Evolutionary conservation across 805 yeast genomes (phyloP).

Genomic region (Lachancea dasiensis): DNA sequence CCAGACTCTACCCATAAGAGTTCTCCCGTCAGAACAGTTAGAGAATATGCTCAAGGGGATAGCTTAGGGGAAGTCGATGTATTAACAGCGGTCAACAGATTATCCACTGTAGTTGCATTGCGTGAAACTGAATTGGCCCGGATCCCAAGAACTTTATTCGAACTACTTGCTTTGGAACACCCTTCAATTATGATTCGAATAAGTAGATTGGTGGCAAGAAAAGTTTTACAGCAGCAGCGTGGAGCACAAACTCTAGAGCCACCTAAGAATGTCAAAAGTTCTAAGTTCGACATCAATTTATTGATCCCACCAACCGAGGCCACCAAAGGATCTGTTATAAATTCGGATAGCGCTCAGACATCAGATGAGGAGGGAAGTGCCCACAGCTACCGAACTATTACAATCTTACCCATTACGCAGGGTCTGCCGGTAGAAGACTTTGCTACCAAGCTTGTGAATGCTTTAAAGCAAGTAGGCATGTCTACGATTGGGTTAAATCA

Average conservation of each 20-base stretch:
- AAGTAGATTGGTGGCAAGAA: conserved; percentile 76
- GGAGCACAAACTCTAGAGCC: conserved; percentile 12
- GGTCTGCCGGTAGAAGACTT: conserved; percentile 87
- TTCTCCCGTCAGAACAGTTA: conserved; percentile 36
- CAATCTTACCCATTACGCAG: conserved; percentile 69
- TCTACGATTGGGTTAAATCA: conserved; percentile 78
- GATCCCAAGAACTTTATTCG: conserved; percentile 86
- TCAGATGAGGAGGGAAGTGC: conserved; percentile 18
- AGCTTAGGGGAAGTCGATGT: conserved; percentile 95
- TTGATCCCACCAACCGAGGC: conserved; percentile 32
- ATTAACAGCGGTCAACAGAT: conserved; percentile 67
- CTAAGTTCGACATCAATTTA: conserved; percentile 25
- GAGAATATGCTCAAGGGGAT: conserved; percentile 91
- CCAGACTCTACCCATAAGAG: too few species aligned
- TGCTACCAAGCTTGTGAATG: conserved; percentile 65
- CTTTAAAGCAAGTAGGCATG: conserved; percentile 66
- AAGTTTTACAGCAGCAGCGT: conserved; percentile 24
- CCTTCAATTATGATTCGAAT: conserved; percentile 91
- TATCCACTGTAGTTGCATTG: conserved; percentile 70
- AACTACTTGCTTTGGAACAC: conserved; percentile 71
- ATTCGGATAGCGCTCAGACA: conserved; percentile 13
- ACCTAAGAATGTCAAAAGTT: conserved; percentile 14
- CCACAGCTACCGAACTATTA: conserved; percentile 62
- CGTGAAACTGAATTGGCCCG: conserved; percentile 92
- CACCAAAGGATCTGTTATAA: conserved; percentile 11